Evolutionary conservation across 495 filamentous ascomycete genomes (phyloP).

Genomic region (Opeltia flavorubescens): DNA sequence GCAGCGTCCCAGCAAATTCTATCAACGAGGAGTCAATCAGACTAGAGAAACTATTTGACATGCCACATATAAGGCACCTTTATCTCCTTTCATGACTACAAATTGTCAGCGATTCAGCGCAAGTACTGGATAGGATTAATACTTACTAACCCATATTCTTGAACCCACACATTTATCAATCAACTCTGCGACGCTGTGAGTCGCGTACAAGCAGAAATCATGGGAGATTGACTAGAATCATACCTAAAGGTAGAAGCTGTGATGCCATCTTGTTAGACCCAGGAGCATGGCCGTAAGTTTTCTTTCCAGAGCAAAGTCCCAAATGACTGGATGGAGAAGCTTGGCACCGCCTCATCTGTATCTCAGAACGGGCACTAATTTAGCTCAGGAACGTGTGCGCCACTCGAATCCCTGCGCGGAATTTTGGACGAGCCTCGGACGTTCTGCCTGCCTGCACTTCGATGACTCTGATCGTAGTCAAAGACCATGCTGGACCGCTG

Average conservation of each 20-base stretch:
- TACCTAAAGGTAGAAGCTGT: conserved; percentile 68
- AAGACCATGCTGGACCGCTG: too few species aligned
- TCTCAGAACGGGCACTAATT: too few species aligned
- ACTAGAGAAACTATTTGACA: not conserved
- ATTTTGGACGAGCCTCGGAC: too few species aligned
- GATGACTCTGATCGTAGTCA: too few species aligned
- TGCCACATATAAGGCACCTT: conserved; percentile 36
- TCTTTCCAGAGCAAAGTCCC: conserved; percentile 6
- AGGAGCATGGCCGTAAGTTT: too few species aligned
- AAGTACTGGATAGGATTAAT: not conserved
- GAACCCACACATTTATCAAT: conserved; percentile 98
- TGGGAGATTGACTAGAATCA: not conserved
- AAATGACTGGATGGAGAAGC: not conserved
- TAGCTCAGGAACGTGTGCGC: too few species aligned
- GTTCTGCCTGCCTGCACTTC: too few species aligned
- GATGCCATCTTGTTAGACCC: conserved; percentile 60
- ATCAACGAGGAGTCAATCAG: conserved; percentile 5
- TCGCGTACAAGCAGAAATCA: not conserved
- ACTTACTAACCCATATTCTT: conserved; percentile 66
- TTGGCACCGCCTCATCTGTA: too few species aligned
- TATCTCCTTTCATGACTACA: conserved; percentile 89
- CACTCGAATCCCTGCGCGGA: too few species aligned
- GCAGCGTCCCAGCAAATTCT: conserved; percentile 90
- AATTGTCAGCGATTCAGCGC: not conserved
- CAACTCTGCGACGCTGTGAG: conserved; percentile 46